These are phyloP conservation scores for Metschnikowia lochheadii DNA, from an alignment of 805 yeast genomes.

Conservation along the genomic window DNA sequence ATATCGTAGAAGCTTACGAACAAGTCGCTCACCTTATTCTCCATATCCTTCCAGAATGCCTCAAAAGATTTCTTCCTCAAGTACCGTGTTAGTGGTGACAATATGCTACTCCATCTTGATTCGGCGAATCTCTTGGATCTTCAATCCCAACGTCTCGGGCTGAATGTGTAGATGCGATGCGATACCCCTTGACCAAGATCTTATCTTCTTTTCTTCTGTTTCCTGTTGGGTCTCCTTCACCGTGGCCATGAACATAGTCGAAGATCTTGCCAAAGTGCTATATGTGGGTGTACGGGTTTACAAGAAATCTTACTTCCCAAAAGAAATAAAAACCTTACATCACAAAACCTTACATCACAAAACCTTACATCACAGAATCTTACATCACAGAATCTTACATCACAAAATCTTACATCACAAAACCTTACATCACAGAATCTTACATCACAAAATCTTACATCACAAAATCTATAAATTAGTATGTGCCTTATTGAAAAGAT, in stretches of 20 bases:
- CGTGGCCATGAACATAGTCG: constrained; percentile 63
- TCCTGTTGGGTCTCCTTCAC: constrained; percentile 43
- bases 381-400: too few species aligned
- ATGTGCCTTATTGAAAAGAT: too few species aligned
- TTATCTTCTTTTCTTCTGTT: constrained; percentile 62
- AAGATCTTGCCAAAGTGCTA: constrained; percentile 64
- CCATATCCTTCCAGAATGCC: constrained; percentile 67
- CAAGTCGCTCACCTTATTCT: constrained; percentile 55
- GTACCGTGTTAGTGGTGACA: constrained; percentile 32
- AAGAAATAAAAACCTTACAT: too few species aligned
- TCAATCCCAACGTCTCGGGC: constrained; percentile 50
- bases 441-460: too few species aligned
- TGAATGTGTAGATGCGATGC: constrained; percentile 54
- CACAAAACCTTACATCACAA: too few species aligned
- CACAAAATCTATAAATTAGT: too few species aligned
- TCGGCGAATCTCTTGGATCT: constrained; percentile 52
- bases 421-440: too few species aligned
- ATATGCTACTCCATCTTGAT: constrained; percentile 58
- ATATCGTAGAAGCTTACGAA: constrained; percentile 53
- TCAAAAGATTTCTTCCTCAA: constrained; percentile 56
- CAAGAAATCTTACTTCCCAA: too few species aligned
- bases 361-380: too few species aligned
- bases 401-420: too few species aligned
- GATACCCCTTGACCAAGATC: constrained; percentile 54
- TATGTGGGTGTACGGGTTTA: too few species aligned